A percentile compares a stretch with the other conserved stretches of the same genome.
These are phyloP conservation scores for Sistotremastrum niveocremeum DNA, from an alignment of 768 basidiomycete genomes.

Conservation along the genomic window DNA sequence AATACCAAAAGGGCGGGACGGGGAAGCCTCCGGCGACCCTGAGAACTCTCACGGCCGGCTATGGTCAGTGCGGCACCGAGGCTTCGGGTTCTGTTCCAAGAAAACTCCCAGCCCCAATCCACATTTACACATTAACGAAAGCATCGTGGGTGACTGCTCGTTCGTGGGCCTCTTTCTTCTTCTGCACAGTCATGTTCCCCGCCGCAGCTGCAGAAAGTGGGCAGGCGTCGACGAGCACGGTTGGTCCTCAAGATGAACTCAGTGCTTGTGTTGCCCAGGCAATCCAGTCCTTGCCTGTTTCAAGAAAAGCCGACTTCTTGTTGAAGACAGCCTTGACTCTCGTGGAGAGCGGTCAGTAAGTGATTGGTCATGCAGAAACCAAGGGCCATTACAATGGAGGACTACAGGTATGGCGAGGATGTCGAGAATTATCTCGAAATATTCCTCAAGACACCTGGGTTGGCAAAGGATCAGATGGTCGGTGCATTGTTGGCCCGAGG, in stretches of 20 bases:
- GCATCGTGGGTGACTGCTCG: too few relatives aligned
- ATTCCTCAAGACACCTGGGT: conserved; percentile 45
- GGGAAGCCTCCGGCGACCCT: too few relatives aligned
- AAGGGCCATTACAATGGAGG: background rate
- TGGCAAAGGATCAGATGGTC: conserved; percentile 36
- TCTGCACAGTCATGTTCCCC: too few relatives aligned
- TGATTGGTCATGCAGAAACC: background rate
- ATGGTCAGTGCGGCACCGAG: too few relatives aligned
- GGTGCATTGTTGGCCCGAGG: conserved; percentile 45
- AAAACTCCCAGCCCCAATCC: too few relatives aligned
- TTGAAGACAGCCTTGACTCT: conserved; percentile 35
- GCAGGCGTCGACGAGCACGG: background rate
- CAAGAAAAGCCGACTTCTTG: conserved; percentile 35
- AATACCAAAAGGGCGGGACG: too few relatives aligned
- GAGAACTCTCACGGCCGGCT: too few relatives aligned
- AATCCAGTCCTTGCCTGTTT: conserved; percentile 29
- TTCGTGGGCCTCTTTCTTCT: too few relatives aligned
- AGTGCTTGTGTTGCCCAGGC: conserved; percentile 36
- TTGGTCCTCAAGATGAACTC: conserved; percentile 28
- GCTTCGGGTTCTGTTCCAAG: too few relatives aligned
- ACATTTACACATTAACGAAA: too few relatives aligned
- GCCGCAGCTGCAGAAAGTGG: background rate
- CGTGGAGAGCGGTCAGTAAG: conserved; percentile 38
- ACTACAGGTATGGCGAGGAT: conserved; percentile 41
- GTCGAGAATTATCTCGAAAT: conserved; percentile 57